These are phyloP conservation scores for Betula pendula DNA, from an alignment of 306 rosid species.

Conservation along the genomic window DNA sequence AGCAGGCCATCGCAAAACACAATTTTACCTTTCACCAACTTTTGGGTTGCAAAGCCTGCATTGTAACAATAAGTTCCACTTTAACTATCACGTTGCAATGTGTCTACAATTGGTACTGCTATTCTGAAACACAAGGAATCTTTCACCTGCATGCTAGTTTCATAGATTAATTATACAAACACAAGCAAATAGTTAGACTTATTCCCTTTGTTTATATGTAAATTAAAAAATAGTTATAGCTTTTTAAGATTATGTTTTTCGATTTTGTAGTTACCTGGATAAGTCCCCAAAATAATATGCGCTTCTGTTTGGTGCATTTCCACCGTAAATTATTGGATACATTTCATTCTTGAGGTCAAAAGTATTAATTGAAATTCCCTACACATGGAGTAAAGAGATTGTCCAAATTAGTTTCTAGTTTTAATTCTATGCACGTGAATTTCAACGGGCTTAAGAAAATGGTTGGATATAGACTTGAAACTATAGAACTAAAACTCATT, in stretches of 20 bases:
- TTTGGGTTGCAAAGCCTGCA: neutral
- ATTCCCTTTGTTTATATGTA: too few relatives aligned
- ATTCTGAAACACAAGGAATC: neutral
- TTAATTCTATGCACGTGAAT: too few relatives aligned
- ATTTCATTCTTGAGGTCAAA: constrained; percentile 31
- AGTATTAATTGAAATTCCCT: constrained; percentile 56
- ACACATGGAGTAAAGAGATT: neutral
- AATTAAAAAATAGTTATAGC: too few relatives aligned
- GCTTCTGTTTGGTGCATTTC: constrained; percentile 44
- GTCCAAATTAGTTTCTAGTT: too few relatives aligned
- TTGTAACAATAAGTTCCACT: neutral
- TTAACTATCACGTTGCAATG: neutral
- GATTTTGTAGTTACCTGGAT: constrained; percentile 39
- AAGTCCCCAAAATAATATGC: too few relatives aligned
- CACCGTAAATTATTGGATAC: constrained; percentile 41
- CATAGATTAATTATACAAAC: neutral
- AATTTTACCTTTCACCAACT: constrained; percentile 37
- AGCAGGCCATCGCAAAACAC: constrained; percentile 24
- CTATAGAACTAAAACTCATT: too few relatives aligned
- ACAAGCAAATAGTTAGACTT: neutral
- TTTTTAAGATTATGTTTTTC: too few relatives aligned
- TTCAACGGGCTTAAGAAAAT: too few relatives aligned
- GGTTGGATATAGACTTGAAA: too few relatives aligned
- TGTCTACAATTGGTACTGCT: neutral
- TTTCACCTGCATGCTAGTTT: neutral